phyloP scores from a whole-genome alignment of 202 grass and related monocot genomes.

The Panicum virgatum region DNA sequence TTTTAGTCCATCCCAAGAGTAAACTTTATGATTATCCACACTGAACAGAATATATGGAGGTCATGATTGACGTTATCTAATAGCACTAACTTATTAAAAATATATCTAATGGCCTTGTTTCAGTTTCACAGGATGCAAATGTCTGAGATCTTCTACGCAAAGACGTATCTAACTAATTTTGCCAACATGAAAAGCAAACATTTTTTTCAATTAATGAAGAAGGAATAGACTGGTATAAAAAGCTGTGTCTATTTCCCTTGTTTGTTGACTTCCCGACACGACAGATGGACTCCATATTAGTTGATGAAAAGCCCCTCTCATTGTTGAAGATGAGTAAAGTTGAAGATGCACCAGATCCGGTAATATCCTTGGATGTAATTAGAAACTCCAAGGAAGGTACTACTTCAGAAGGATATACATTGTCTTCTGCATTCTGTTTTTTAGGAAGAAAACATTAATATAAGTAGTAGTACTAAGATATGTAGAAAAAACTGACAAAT shows the following conservation, averaged over 20 bases:
- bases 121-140: not conserved
- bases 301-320: slow-evolving; percentile 59
- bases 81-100: not conserved
- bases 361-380: slow-evolving; percentile 64
- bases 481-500: not conserved
- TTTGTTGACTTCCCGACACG: slow-evolving; percentile 74
- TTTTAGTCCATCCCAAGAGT: not conserved
- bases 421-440: slow-evolving; percentile 74
- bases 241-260: slow-evolving; percentile 46
- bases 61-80: not conserved
- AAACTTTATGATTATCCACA: not conserved
- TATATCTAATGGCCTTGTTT: not conserved
- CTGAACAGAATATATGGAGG: not conserved
- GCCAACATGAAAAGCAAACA: not conserved
- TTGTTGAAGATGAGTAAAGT: slow-evolving; percentile 78
- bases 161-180: not conserved
- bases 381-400: slow-evolving; percentile 64
- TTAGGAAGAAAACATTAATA: not conserved
- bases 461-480: not conserved
- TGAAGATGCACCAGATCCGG: slow-evolving; percentile 48
- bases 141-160: not conserved
- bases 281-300: slow-evolving; percentile 71
- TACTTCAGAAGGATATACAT: slow-evolving; percentile 54
- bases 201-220: not conserved
- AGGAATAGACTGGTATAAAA: not conserved